Base-by-base conservation (phyloP, 495 filamentous ascomycete species). In the Penicillium longicatenatum region DNA sequence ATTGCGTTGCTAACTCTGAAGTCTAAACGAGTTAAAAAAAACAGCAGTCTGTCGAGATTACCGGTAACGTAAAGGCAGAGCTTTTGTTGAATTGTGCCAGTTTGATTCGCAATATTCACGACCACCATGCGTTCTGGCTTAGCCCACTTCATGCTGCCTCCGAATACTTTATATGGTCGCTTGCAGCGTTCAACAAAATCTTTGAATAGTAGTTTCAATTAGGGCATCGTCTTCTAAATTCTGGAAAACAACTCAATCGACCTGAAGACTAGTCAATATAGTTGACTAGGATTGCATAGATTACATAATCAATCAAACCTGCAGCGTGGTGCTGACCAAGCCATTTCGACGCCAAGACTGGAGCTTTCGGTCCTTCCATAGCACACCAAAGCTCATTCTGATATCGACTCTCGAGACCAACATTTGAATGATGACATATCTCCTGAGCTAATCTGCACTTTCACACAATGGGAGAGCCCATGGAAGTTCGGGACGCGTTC, bases 381-480 rank as follows among this genome's bases (percentile, higher is more conserved):
- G 24, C 45, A 48, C 37, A 48, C 21, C 4, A n/a, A 16, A 30
- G 45, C 45, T 30, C 45, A 31, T 48, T 48, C 45, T 31, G 45
- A 48, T 31, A 48, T 48, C 24, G 22, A 30, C 24, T 48, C 4
- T 30, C 16, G 30, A 30, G 24, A 48, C 24, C 1, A 26, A 26
- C 26, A 26, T 26, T 26, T 26, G 16, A 48, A 48, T 4, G 45
- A 48, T 48, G 35, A 29, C 5, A 46, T 46, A 26, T 3, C 24
- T 26, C 14, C 5, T 12, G 4, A 24, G 33, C 12, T 49, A 22
- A 19, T 17, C 50, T 43, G n/a, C 11, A 22, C 17, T 1, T 10
- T 7, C 17, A 50, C 44, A 72, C 55, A n/a, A 79, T 78, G 77
- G 63, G 61, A 24, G 65, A 71, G 19, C 33, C 54, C 1, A 51